Conservation (phyloP, 495 filamentous ascomycete genomes). For the Articulospora tetracladia region DNA sequence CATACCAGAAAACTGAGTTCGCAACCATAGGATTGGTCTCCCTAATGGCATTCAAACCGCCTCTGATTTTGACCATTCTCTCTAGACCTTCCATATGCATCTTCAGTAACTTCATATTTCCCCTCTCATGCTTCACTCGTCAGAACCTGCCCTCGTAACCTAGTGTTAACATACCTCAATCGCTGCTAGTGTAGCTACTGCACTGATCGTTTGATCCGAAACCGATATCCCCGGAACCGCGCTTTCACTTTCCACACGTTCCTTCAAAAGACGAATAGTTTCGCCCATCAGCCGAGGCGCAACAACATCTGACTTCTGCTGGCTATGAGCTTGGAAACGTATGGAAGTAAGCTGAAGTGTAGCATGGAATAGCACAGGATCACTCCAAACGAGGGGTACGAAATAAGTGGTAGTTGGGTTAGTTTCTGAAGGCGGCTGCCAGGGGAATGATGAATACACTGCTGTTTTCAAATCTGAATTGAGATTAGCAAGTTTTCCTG, state of each 20-base stretch:
- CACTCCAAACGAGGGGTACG: constrained; percentile 6
- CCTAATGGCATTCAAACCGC: constrained; percentile 12
- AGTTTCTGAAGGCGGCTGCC: constrained; percentile 6
- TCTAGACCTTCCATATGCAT: constrained; percentile 25
- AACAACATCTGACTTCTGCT: background rate
- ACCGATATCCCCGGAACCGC: background rate
- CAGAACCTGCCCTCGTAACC: background rate
- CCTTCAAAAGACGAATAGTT: constrained; percentile 12
- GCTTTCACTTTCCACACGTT: constrained; percentile 7
- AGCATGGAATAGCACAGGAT: constrained; percentile 17
- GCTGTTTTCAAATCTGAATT: constrained; percentile 3
- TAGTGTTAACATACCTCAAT: constrained; percentile 6
- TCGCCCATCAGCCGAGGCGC: background rate
- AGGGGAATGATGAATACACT: constrained; percentile 9
- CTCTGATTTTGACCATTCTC: constrained; percentile 16
- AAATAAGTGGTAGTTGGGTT: constrained; percentile 4
- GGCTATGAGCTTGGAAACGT: background rate
- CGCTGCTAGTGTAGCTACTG: constrained; percentile 9
- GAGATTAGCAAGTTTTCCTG: background rate
- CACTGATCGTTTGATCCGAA: constrained; percentile 12
- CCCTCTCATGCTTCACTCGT: constrained; percentile 11
- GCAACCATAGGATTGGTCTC: constrained; percentile 8
- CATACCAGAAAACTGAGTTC: constrained; percentile 10
- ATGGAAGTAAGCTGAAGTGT: constrained; percentile 11
- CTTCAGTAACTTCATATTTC: constrained; percentile 21